A percentile compares a stretch with the other conserved stretches of the same genome.
Conservation (phyloP, 257 asterid species). For the Sherardia arvensis region DNA sequence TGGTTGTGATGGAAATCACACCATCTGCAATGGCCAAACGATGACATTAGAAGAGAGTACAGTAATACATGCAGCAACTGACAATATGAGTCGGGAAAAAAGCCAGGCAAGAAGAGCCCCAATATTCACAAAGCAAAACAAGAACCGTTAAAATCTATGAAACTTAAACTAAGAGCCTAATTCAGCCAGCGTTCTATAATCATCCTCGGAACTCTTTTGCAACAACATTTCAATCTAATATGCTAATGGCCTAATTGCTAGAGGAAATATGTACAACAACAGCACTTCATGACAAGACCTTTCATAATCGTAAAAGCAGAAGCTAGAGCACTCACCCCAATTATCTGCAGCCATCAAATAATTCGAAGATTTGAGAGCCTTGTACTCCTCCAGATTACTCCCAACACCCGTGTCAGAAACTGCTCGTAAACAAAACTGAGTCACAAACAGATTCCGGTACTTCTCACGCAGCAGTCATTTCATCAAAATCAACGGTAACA, state of each 20-base stretch:
- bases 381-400: constrained; percentile 57
- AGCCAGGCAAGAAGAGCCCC: neutral
- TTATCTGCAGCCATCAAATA: constrained; percentile 26
- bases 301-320: neutral
- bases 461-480: too few relatives aligned
- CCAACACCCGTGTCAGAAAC: constrained; percentile 83
- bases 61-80: neutral
- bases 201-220: neutral
- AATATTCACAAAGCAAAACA: neutral
- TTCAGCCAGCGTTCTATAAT: neutral
- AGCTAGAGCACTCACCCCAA: constrained; percentile 49
- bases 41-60: constrained; percentile 14
- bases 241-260: neutral
- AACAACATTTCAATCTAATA: neutral
- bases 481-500: neutral
- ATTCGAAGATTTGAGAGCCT: constrained; percentile 22
- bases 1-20: constrained; percentile 49
- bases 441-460: neutral
- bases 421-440: constrained; percentile 24
- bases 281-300: neutral
- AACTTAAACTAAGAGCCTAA: neutral
- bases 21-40: constrained; percentile 55
- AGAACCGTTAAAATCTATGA: neutral
- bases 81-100: neutral
- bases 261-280: neutral